Evolutionary conservation across 371 early-diverging fungal genomes (phyloP).

Genomic region (Synchytrium microbalum): DNA sequence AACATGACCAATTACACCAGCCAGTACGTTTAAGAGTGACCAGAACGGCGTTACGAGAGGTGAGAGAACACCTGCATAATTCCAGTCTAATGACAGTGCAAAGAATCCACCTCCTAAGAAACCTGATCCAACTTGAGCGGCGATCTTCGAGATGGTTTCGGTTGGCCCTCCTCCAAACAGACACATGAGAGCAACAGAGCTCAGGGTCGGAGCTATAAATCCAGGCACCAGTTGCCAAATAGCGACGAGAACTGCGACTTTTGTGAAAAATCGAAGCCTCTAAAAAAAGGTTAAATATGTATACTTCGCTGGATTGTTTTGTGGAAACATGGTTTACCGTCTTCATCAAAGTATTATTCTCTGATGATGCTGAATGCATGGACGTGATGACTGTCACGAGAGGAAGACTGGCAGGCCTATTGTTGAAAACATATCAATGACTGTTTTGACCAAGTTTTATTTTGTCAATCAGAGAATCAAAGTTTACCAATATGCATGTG

Average conservation of each 20-base stretch:
- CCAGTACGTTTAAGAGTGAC: neutral
- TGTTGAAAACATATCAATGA: too few relatives aligned
- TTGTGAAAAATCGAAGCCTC: neutral
- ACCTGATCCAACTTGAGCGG: neutral
- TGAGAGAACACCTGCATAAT: neutral
- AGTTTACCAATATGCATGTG: neutral
- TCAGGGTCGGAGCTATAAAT: constrained; percentile 3
- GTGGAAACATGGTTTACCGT: too few relatives aligned
- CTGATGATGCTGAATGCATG: neutral
- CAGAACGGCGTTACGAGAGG: neutral
- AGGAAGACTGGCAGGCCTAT: neutral
- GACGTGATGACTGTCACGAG: neutral
- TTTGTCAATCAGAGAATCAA: too few relatives aligned
- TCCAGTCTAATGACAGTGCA: neutral
- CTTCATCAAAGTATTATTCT: neutral
- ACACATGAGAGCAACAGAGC: neutral
- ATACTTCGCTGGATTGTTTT: too few relatives aligned
- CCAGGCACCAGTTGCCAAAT: neutral
- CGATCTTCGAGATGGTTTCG: neutral
- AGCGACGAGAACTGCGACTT: neutral
- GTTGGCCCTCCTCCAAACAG: constrained; percentile 3
- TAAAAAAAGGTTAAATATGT: neutral
- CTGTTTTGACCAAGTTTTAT: too few relatives aligned
- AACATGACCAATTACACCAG: neutral
- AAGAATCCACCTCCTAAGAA: neutral